These are phyloP conservation scores for Oenanthe sinensis DNA, from an alignment of 129 eudicot genomes.

Conservation along the genomic window DNA sequence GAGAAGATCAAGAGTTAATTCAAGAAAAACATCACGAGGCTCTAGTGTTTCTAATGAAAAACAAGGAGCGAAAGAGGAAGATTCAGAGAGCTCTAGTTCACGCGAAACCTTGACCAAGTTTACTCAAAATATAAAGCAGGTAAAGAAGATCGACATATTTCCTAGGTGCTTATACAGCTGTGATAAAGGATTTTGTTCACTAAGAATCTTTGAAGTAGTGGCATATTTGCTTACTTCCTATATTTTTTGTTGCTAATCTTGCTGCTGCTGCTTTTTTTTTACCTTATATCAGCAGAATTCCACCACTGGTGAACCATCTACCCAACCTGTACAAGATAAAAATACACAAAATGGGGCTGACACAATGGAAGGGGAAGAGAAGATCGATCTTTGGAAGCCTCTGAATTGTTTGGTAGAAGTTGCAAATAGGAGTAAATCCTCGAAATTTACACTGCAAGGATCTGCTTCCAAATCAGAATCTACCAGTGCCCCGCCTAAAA, in stretches of 20 bases:
- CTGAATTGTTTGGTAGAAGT: constrained; percentile 70
- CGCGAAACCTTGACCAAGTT: constrained; percentile 50
- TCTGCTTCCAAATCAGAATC: constrained; percentile 43
- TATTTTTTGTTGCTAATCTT: constrained; percentile 13
- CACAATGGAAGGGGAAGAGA: constrained; percentile 52
- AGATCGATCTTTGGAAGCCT: constrained; percentile 67
- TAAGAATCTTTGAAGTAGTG: not conserved
- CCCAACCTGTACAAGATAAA: constrained; percentile 33
- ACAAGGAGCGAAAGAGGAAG: constrained; percentile 58
- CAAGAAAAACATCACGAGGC: constrained; percentile 58
- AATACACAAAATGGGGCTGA: constrained; percentile 38
- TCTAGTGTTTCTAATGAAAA: constrained; percentile 54
- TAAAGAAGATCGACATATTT: constrained; percentile 16
- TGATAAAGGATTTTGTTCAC: not conserved
- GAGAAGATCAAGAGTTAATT: constrained; percentile 50
- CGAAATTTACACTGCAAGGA: constrained; percentile 46
- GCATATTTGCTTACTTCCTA: not conserved
- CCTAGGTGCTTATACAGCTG: not conserved
- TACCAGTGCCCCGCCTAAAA: constrained; percentile 18
- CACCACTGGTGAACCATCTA: constrained; percentile 43
- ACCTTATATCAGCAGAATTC: constrained; percentile 39
- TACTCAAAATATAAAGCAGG: constrained; percentile 65
- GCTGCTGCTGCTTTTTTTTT: not conserved
- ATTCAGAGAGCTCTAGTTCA: constrained; percentile 69
- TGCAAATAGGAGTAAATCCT: constrained; percentile 68